Evolutionary conservation across 2,329 filamentous ascomycete species (phyloP), one percentile per base, ranked within the genome.

Genomic region (Acephala macrosclerotiorum): DNA sequence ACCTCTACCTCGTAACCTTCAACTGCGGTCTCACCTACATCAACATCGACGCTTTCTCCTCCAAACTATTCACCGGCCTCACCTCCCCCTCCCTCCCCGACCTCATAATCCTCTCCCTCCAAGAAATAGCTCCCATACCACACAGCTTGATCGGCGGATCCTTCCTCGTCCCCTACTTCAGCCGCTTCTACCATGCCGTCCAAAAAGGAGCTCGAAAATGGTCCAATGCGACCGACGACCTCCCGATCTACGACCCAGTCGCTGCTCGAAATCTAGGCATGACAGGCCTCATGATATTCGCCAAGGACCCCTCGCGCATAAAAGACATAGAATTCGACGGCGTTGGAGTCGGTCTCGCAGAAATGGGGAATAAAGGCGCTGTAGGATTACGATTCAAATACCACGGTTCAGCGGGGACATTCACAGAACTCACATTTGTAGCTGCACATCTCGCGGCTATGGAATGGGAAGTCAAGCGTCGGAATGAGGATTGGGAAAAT

Each of bases 341-440:
- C 61, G 90, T 94, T 1, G 94, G 96, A 0, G 91, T 97, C 58
- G 96, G 96, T 0, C 78, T 94, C 0, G 90, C 89, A 65, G 91
- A 95, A 58, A 96, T 97, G 91, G 96, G 94, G 18, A 97, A 97
- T 79, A 99, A 99, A 79, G 96, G 95, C 35, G 95, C 94, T 3
- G 91, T 97, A 0, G 96, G 91, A 0, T 83, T 95, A 67, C 85
- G 94, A 38, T 79, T 96, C 51, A 84, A 87, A 16, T 90, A 92
- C 73, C 74, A 78, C 6, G 73, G 70, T 35, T 71, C 68, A 11
- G 73, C 68, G 11, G 73, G 72, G 22, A 75, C 69, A 58, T 81
- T 81, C 4, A 85, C 90, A 29, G 87, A 92, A 73, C 78, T 97
- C 63, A 97, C 93, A 0, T 96, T 98, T 76, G 89, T 97, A 47